Percentiles rank a stretch among this genome's conserved stretches.
These are phyloP conservation scores for Aspergillus fumigatus DNA, from an alignment of 2,329 filamentous ascomycete genomes.

Conservation along the genomic window DNA sequence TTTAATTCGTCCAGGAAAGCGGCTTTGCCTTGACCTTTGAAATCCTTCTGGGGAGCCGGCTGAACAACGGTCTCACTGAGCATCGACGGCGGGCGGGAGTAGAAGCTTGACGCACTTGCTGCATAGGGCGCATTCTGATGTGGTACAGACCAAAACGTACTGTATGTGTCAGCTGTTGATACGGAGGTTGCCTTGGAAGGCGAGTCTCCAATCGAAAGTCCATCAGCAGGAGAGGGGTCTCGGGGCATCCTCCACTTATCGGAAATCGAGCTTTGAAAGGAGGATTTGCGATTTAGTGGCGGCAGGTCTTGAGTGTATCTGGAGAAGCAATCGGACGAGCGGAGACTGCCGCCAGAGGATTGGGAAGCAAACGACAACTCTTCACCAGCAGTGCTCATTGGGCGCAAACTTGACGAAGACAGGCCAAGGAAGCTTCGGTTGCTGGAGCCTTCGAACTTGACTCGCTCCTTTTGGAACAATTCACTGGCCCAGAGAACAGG, in stretches of 20 bases:
- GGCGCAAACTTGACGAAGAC: conserved; percentile 40
- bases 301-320: conserved; percentile 32
- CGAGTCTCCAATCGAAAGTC: conserved; percentile 56
- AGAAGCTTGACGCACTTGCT: conserved; percentile 56
- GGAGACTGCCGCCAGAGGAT: conserved; percentile 20
- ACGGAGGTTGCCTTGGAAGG: conserved; percentile 64
- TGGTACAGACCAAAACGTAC: conserved; percentile 87
- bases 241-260: conserved; percentile 57
- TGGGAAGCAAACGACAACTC: conserved; percentile 31
- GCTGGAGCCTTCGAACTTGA: conserved; percentile 39
- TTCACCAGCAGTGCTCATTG: conserved; percentile 42
- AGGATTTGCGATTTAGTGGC: conserved; percentile 52
- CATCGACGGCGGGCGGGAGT: conserved; percentile 41
- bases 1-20: conserved; percentile 74
- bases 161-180: conserved; percentile 66
- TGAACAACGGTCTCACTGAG: conserved; percentile 34
- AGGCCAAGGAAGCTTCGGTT: conserved; percentile 33
- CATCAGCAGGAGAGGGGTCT: conserved; percentile 58
- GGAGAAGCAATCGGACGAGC: conserved; percentile 28
- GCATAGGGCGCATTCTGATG: conserved; percentile 63
- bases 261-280: conserved; percentile 67
- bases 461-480: conserved; percentile 69
- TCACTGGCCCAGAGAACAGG: conserved; percentile 92
- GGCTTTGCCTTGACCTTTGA: conserved; percentile 61
- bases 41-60: conserved; percentile 30